A percentile compares a stretch with the other conserved stretches of the same genome.
These are phyloP conservation scores for Rhodotorula mucilaginosa DNA, from an alignment of 1,284 basidiomycete species.

Conservation along the genomic window DNA sequence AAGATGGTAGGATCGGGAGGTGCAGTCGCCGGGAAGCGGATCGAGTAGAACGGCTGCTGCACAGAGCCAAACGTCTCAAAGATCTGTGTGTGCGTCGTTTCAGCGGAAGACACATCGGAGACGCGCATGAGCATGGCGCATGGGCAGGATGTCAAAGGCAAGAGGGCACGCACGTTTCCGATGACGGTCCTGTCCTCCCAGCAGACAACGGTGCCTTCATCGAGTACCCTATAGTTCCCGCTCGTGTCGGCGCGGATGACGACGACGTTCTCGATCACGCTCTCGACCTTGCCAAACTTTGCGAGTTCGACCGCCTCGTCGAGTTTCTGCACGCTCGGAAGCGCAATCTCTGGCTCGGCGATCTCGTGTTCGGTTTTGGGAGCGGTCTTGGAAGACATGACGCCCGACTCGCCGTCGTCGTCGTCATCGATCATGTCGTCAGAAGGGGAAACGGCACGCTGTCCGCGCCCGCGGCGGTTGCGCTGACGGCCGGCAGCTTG, in stretches of 20 bases:
- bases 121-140: not conserved
- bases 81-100: conserved; percentile 54
- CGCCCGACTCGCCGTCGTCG: conserved; percentile 37
- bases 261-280: conserved; percentile 64
- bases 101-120: not conserved
- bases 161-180: conserved; percentile 64
- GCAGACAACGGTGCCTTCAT: conserved; percentile 79
- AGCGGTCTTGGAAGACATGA: conserved; percentile 37
- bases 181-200: conserved; percentile 78
- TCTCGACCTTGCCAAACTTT: conserved; percentile 70
- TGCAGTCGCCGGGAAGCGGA: conserved; percentile 53
- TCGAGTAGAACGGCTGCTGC: conserved; percentile 74
- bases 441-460: conserved; percentile 10
- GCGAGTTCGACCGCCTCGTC: conserved; percentile 61
- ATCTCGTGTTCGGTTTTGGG: conserved; percentile 51
- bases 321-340: conserved; percentile 50
- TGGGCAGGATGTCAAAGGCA: no score
- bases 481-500: conserved; percentile 5
- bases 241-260: conserved; percentile 63
- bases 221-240: conserved; percentile 62
- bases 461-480: conserved; percentile 9
- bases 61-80: conserved; percentile 90
- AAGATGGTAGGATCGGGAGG: conserved; percentile 53
- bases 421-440: conserved; percentile 46
- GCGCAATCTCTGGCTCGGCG: conserved; percentile 48